Base-by-base conservation (phyloP, 164 flowering plant genomes). In the Tetrastigma voinierianum region DNA sequence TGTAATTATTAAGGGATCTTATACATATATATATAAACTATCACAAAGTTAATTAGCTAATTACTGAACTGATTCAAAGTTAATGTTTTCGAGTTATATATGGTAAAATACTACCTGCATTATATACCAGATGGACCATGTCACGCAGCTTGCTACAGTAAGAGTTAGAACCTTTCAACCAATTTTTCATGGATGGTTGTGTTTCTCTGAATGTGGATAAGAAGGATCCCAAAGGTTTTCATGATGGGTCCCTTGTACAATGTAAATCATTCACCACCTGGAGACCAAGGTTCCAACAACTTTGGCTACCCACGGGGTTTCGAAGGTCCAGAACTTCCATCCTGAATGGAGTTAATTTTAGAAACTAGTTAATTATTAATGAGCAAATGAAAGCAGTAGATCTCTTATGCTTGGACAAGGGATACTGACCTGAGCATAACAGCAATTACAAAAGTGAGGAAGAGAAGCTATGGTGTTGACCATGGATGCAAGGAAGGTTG, bases 161-260 rank as follows among this genome's bases (percentile, higher is more conserved):
- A 93, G 87, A 57, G 88, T 61, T 14, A n/a, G 97, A 88, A 45
- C 98, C 97, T 74, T 85, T 90, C 43, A 90, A 10, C 98, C 98
- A 89, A 51, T 86, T 47, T n/a, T 71, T 84, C 83, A 24, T 88
- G 89, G 52, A 67, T 55, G 1, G n/a, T 17, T 17, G 72, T 15
- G 24, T 73, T 79, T 69, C 84, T 79, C 46, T 71, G 67, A 43
- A 88, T 70, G 13, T 76, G 83, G 56, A 90, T 73, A 16, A 82
- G 73, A 54, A 93, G 81, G 40, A 72, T 63, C 74, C 82, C 62
- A 10, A 80, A 13, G 24, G 72, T 83, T 61, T 52, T 82, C 64
- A 89, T 9, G 2, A 51, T 14, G 0, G 87, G 83, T 52, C 98
- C 98, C 44, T 87, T 90, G 76, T 85, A 93, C 67, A 89, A 51